Evolutionary conservation across 1,139 yeast species (phyloP), one percentile per base, ranked within the genome.

Genomic region (Pichia sp.): DNA sequence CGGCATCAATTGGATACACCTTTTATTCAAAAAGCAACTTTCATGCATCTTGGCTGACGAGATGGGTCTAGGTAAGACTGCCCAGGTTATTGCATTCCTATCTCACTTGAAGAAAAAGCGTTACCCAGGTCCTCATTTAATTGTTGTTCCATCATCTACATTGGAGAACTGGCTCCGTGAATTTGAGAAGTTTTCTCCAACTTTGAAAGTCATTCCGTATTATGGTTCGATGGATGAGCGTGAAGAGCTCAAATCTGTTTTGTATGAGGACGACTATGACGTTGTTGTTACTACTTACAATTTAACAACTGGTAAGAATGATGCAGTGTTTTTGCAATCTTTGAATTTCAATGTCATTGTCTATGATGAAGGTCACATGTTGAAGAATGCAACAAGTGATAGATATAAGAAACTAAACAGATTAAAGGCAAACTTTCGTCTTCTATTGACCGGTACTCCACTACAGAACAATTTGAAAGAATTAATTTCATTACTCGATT

Each of bases 91-190:
- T 60, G 73, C 96, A n/a, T 88, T 91, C 53, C 63, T 91, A 55
- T 87, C 97, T 1, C 79, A 83, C 53, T 67, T 91, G 50, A 83
- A 85, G 53, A 81, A 84, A 48, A 66, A 60, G 29, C 72, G 72
- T 6, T 58, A 61, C 29, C 58, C 62, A 6, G 88, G 91, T 0
- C 94, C 94, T 1, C 94, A 83, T 62, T 59, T 79, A 39, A 77
- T 91, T 24, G 91, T 91, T 32, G 97, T 93, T 16, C 99, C 99
- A 1, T 80, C 97, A 0, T 91, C 98, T 0, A 91, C 98, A 0
- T 67, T 91, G 46, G 99, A 93, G 56, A 91, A 91, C 59, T 91
- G 99, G 99, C 66, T 93, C 45, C 74, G 99, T 58, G 99, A 91
- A 58, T 86, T 93, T 58, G 70, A 77, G 42, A 81, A 87, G 55